A percentile compares a stretch with the other conserved stretches of the same genome.
These are phyloP conservation scores for Penicillium sp. DNA, from an alignment of 2,329 filamentous ascomycete species.

Conservation along the genomic window DNA sequence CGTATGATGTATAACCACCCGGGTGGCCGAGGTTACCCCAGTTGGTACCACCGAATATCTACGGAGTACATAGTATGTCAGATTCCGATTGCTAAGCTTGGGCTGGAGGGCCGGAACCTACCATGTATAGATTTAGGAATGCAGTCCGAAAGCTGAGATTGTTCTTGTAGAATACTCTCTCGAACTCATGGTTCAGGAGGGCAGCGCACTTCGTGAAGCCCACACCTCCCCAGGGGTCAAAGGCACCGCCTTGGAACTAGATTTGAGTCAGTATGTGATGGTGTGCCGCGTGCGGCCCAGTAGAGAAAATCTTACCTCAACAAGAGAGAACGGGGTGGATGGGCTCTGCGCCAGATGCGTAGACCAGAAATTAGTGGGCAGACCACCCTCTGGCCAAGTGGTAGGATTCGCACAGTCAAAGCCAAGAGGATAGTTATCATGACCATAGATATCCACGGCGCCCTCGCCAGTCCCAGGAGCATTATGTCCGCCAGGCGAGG, in stretches of 20 bases:
- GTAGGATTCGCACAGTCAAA: constrained; percentile 53
- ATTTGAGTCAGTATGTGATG: constrained; percentile 11
- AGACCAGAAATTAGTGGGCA: constrained; percentile 56
- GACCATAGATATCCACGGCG: constrained; percentile 62
- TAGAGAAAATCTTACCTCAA: constrained; percentile 47
- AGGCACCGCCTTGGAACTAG: constrained; percentile 66
- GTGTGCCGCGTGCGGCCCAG: neutral
- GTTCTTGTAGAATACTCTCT: constrained; percentile 77
- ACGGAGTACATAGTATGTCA: neutral
- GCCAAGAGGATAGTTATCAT: constrained; percentile 59
- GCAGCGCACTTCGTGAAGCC: constrained; percentile 65
- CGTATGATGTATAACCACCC: constrained; percentile 60
- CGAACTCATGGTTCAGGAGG: constrained; percentile 68
- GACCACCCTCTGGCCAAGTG: constrained; percentile 54
- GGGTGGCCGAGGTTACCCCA: constrained; percentile 76
- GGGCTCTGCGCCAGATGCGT: constrained; percentile 60
- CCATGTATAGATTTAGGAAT: constrained; percentile 74
- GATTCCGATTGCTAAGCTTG: neutral
- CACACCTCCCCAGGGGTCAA: constrained; percentile 69
- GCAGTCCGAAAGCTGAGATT: constrained; percentile 62
- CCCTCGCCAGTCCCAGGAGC: constrained; percentile 59
- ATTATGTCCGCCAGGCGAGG: constrained; percentile 57
- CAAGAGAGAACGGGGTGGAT: constrained; percentile 60
- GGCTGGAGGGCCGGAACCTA: constrained; percentile 27
- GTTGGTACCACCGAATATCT: constrained; percentile 73